Evolutionary conservation across 2,329 filamentous ascomycete genomes (phyloP).

Genomic region (Chaetomiaceae sp.): DNA sequence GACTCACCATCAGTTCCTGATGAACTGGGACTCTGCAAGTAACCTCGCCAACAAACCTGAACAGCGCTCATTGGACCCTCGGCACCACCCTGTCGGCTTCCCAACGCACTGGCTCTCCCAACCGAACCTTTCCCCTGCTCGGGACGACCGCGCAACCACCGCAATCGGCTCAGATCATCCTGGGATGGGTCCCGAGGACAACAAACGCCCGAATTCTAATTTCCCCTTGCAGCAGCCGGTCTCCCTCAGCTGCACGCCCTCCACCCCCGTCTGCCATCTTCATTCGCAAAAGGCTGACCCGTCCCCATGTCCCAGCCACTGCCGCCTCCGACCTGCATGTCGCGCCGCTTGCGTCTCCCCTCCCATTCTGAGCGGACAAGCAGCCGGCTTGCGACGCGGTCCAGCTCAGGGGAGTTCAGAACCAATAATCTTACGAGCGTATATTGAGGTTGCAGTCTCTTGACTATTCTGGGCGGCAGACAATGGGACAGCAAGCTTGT

Average conservation of each 20-base stretch:
- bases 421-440: neutral
- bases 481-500: neutral
- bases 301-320: neutral
- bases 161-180: too few species aligned
- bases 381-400: neutral
- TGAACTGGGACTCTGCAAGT: too few species aligned
- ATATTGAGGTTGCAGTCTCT: neutral
- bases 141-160: too few species aligned
- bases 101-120: neutral
- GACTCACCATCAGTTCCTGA: too few species aligned
- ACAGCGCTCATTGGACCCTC: neutral
- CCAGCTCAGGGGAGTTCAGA: neutral
- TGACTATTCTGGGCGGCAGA: neutral
- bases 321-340: constrained; percentile 4
- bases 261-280: neutral
- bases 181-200: too few species aligned
- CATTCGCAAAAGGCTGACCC: constrained; percentile 1
- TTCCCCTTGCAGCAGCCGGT: constrained; percentile 8
- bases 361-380: neutral
- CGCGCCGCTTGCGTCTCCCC: neutral
- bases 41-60: too few species aligned
- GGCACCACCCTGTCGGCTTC: neutral
- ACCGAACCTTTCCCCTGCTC: too few species aligned
- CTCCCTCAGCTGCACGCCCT: neutral
- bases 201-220: neutral